A percentile compares a stretch with the other conserved stretches of the same genome.
Conservation (phyloP, 495 filamentous ascomycete species). For the Daldinia grandis region DNA sequence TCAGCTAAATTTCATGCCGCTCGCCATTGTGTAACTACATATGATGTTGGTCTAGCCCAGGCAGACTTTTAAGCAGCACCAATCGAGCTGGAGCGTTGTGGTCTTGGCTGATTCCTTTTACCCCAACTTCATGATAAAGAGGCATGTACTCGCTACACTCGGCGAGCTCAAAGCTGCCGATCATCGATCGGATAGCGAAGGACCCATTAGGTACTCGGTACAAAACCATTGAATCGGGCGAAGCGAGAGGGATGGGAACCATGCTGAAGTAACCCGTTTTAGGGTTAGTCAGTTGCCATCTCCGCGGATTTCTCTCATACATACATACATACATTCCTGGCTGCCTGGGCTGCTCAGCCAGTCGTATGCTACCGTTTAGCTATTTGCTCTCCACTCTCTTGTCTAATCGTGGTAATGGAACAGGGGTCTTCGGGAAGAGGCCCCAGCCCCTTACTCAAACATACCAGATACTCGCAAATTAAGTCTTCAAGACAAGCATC, state of each 20-base stretch:
- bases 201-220: background rate
- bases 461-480: background rate
- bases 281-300: background rate
- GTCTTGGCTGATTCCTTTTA: constrained; percentile 28
- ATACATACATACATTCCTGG: background rate
- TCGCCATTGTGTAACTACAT: background rate
- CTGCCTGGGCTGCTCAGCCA: background rate
- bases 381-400: background rate
- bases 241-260: background rate
- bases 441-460: background rate
- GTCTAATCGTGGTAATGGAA: background rate
- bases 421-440: background rate
- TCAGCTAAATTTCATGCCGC: background rate
- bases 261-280: background rate
- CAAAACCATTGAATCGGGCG: background rate
- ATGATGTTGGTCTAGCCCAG: background rate
- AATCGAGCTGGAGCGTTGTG: background rate
- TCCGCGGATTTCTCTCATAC: background rate
- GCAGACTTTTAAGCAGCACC: background rate
- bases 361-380: background rate
- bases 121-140: constrained; percentile 6
- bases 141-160: constrained; percentile 23
- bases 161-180: background rate
- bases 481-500: too few relatives aligned
- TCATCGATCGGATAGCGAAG: background rate